Evolutionary conservation across 2,329 filamentous ascomycete species (phyloP), one percentile per base, ranked within the genome.

Genomic region (Colletotrichum australisinense): DNA sequence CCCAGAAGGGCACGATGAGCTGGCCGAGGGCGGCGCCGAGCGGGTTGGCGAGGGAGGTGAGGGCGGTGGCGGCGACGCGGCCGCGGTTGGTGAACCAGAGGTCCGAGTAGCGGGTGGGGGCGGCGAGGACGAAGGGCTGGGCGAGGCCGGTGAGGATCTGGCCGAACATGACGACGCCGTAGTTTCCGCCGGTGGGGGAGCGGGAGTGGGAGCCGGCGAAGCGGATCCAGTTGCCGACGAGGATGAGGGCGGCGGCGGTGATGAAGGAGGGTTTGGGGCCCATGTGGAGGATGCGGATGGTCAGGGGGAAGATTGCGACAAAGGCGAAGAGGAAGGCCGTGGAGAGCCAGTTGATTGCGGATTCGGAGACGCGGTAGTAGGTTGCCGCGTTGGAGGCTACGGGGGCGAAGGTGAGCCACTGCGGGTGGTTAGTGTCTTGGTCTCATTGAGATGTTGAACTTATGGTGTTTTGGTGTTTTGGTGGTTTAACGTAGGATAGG

Each of bases 371-470:
- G 64, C 85, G 77, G 80, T 97, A 98, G 85, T 95, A 98, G 28
- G 87, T 77, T 0, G 95, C 91, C 1, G 94, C 89, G 26, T 92
- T 90, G 42, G 89, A 89, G 1, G 94, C 94, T 38, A 98, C 92
- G 53, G 96, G 93, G 2, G 95, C 93, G 82, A 95, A 98, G 7
- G 95, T 97, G 77, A 98, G 90, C 96, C 96, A 98, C 94, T 95
- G 76, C 3, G 42, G 6, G 19, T 46, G 4, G 19, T 49, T n/a
- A 49, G 42, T 49, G n/a, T 49, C 42, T 49, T 19, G 42, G 42
- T 49, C 19, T 11, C 2, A 42, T 7, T 7, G 38, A 6, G 38
- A 42, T 42, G 6, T 16, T 16, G 2, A 16, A 14, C n/a, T n/a
- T n/a, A n/a, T n/a, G n/a, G n/a, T n/a, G 14, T 1, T 2, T 16